Evolutionary conservation across 2,329 filamentous ascomycete species (phyloP).

Genomic region (Daldinia sp.): DNA sequence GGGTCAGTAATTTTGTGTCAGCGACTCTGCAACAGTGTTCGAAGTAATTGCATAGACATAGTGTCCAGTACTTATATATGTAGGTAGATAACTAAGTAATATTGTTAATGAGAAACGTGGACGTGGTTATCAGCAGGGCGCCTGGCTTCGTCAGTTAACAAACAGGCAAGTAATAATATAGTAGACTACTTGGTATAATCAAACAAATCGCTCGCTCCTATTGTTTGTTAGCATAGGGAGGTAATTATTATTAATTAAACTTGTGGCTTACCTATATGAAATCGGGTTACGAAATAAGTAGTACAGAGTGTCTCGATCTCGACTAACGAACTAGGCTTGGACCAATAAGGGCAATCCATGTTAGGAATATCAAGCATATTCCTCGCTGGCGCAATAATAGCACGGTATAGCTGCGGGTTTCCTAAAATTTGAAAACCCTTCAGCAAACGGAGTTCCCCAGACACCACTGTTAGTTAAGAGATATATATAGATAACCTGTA

Average conservation of each 20-base stretch:
- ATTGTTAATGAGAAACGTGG: background rate
- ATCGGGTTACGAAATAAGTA: background rate
- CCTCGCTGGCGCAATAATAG: too few species aligned
- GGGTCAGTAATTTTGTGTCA: conserved; percentile 45
- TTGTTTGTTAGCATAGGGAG: background rate
- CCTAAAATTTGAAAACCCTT: too few species aligned
- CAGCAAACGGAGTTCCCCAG: background rate
- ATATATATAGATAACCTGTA: too few species aligned
- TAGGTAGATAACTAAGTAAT: conserved; percentile 15
- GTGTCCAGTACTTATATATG: conserved; percentile 10
- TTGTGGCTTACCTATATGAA: too few species aligned
- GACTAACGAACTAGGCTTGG: background rate
- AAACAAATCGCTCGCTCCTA: background rate
- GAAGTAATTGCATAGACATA: conserved; percentile 19
- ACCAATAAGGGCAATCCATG: background rate
- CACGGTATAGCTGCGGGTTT: too few species aligned
- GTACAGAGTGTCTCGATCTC: background rate
- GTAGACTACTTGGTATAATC: conserved; percentile 1
- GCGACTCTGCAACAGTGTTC: background rate
- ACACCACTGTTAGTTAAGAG: too few species aligned
- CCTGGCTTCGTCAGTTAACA: background rate
- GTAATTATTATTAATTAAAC: background rate
- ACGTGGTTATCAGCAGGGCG: conserved; percentile 15
- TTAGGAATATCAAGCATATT: background rate
- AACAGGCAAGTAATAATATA: background rate